phyloP scores from a whole-genome alignment of 768 basidiomycete species.

The Suillus cothurnatus region DNA sequence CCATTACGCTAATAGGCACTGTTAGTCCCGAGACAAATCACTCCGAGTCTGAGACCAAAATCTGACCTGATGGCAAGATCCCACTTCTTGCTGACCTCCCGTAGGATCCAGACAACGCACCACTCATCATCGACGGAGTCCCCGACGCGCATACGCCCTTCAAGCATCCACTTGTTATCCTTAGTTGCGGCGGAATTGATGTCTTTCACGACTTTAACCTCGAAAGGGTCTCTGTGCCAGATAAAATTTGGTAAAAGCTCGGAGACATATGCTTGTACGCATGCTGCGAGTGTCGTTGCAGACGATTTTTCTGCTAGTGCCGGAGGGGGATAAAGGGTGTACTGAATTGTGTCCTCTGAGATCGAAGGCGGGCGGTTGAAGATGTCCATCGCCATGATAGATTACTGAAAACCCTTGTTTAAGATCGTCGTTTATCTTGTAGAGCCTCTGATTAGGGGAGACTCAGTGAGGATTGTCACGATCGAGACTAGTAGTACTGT shows the following conservation, averaged over 20 bases:
- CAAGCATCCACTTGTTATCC: constrained; percentile 56
- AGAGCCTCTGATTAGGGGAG: background rate
- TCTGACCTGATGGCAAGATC: constrained; percentile 78
- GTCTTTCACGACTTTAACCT: constrained; percentile 64
- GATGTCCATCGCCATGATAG: constrained; percentile 52
- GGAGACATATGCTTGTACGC: constrained; percentile 60
- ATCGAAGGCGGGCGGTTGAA: constrained; percentile 78
- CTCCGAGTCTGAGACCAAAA: constrained; percentile 1
- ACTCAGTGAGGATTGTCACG: background rate
- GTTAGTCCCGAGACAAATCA: constrained; percentile 9
- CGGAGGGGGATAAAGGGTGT: constrained; percentile 65
- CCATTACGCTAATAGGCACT: constrained; percentile 48
- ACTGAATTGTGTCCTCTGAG: constrained; percentile 84
- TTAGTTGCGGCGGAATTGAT: constrained; percentile 34
- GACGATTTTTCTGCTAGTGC: constrained; percentile 58
- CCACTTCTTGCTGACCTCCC: constrained; percentile 75
- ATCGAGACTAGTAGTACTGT: too few species aligned
- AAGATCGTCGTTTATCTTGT: background rate
- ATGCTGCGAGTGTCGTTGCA: constrained; percentile 65
- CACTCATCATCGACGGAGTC: constrained; percentile 99
- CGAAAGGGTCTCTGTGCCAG: constrained; percentile 86
- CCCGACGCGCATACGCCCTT: constrained; percentile 88
- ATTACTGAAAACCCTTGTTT: background rate
- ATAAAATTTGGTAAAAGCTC: constrained; percentile 60
- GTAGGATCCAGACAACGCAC: constrained; percentile 89